Percentiles rank a stretch among this genome's conserved stretches.
phyloP scores from a whole-genome alignment of 192 early-diverging fungal genomes.

The Entrophospora sp. region DNA sequence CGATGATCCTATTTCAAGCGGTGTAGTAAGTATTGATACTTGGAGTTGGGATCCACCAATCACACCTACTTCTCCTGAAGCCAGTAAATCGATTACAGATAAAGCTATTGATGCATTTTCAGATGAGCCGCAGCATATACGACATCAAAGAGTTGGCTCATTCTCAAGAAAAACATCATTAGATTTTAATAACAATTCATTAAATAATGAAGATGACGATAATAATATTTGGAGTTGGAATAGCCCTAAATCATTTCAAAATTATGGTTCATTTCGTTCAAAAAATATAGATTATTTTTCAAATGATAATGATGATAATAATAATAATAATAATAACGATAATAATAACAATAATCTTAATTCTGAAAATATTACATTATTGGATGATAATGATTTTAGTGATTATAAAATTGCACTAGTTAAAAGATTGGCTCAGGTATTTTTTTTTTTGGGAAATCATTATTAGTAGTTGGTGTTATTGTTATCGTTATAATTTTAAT shows the following conservation, averaged over 20 bases:
- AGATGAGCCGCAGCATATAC: background rate
- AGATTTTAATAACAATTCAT: background rate
- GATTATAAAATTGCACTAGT: slow-evolving; percentile 15
- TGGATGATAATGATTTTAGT: slow-evolving; percentile 15
- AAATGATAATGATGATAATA: background rate
- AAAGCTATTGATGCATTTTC: background rate
- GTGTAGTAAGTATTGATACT: slow-evolving; percentile 11
- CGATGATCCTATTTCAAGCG: slow-evolving; percentile 10
- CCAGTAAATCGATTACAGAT: background rate
- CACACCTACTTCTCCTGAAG: background rate
- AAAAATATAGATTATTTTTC: background rate
- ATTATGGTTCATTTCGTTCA: background rate
- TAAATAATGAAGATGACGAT: background rate
- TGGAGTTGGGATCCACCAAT: slow-evolving; percentile 12
- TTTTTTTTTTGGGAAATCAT: background rate
- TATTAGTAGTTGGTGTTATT: background rate
- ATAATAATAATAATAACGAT: background rate
- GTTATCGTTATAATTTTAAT: slow-evolving; percentile 15
- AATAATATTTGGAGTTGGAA: slow-evolving; percentile 3
- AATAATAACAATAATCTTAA: background rate
- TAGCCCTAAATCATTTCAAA: background rate
- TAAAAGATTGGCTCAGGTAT: slow-evolving; percentile 9
- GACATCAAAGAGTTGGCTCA: background rate
- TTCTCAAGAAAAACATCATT: background rate
- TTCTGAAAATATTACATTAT: background rate